A percentile compares a stretch with the other conserved stretches of the same genome.
Evolutionary conservation across 2,329 filamentous ascomycete species (phyloP).

Genomic region (Nannizziopsis arthrosporioides): DNA sequence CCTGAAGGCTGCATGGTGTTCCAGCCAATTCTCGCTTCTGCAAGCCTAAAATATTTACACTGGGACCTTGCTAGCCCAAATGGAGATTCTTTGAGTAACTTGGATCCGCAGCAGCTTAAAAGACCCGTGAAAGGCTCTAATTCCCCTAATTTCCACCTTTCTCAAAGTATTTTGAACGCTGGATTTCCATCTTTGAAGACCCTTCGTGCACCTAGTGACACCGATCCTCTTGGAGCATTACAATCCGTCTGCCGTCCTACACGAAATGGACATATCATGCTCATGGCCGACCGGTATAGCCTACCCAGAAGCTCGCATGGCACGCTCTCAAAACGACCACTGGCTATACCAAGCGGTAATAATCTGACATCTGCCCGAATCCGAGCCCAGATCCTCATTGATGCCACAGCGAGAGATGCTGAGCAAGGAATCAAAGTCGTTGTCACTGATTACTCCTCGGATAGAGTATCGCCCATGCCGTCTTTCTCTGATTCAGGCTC

Average conservation of each 20-base stretch:
- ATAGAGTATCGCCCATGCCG: slow-evolving; percentile 19
- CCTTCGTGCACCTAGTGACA: slow-evolving; percentile 35
- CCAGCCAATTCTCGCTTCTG: slow-evolving; percentile 39
- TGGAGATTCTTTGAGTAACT: slow-evolving; percentile 26
- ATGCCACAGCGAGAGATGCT: slow-evolving; percentile 32
- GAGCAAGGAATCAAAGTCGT: slow-evolving; percentile 32
- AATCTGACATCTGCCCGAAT: slow-evolving; percentile 36
- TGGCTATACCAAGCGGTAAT: slow-evolving; percentile 33
- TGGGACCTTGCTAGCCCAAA: slow-evolving; percentile 42
- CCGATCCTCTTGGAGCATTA: slow-evolving; percentile 33
- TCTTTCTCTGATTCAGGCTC: slow-evolving; percentile 17
- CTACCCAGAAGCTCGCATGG: slow-evolving; percentile 34
- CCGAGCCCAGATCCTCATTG: slow-evolving; percentile 36
- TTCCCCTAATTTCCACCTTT: slow-evolving; percentile 33
- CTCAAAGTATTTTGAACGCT: slow-evolving; percentile 33
- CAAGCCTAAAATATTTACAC: slow-evolving; percentile 42
- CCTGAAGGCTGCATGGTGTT: slow-evolving; percentile 34
- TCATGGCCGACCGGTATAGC: slow-evolving; percentile 32
- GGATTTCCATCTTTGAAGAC: slow-evolving; percentile 33
- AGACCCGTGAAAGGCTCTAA: slow-evolving; percentile 25
- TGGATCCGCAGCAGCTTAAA: slow-evolving; percentile 30
- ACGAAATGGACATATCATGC: slow-evolving; percentile 28
- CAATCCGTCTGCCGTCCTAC: slow-evolving; percentile 35
- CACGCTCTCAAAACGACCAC: slow-evolving; percentile 30
- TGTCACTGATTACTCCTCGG: slow-evolving; percentile 33